Evolutionary conservation across 371 early-diverging fungal genomes (phyloP).

Genomic region (Choanephora cucurbitarum): DNA sequence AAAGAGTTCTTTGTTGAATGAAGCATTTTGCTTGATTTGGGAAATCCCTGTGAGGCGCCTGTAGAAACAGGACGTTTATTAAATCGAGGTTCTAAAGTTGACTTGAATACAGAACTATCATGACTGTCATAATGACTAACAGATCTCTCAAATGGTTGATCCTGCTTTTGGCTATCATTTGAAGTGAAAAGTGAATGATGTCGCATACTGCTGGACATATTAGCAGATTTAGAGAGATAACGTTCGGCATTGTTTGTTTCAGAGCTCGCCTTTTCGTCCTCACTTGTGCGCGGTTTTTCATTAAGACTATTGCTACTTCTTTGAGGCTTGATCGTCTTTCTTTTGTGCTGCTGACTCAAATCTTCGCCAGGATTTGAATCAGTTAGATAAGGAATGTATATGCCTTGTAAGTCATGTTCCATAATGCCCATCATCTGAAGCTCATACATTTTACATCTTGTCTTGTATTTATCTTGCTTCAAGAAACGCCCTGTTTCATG

Average conservation of each 20-base stretch:
- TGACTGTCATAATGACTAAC: slow-evolving; percentile 53
- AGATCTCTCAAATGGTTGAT: slow-evolving; percentile 7
- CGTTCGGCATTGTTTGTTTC: slow-evolving; percentile 25
- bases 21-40: slow-evolving; percentile 15
- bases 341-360: too few species aligned
- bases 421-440: slow-evolving; percentile 83
- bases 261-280: slow-evolving; percentile 20
- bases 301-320: slow-evolving; percentile 46
- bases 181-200: slow-evolving; percentile 14
- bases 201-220: slow-evolving; percentile 23
- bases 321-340: slow-evolving; percentile 16
- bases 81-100: slow-evolving; percentile 41
- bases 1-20: slow-evolving; percentile 31
- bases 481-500: slow-evolving; percentile 52
- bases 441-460: slow-evolving; percentile 83
- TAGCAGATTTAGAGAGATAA: slow-evolving; percentile 48
- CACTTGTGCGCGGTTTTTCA: slow-evolving; percentile 24
- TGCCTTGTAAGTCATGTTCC: slow-evolving; percentile 65
- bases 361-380: slow-evolving; percentile 10
- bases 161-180: slow-evolving; percentile 6
- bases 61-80: slow-evolving; percentile 16
- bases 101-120: slow-evolving; percentile 56
- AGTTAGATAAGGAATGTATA: slow-evolving; percentile 59
- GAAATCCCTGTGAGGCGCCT: slow-evolving; percentile 13
- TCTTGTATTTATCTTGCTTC: slow-evolving; percentile 59